Evolutionary conservation across 2,329 filamentous ascomycete genomes (phyloP), one percentile per base, ranked within the genome.

Genomic region (Pseudogymnoascus sp.): DNA sequence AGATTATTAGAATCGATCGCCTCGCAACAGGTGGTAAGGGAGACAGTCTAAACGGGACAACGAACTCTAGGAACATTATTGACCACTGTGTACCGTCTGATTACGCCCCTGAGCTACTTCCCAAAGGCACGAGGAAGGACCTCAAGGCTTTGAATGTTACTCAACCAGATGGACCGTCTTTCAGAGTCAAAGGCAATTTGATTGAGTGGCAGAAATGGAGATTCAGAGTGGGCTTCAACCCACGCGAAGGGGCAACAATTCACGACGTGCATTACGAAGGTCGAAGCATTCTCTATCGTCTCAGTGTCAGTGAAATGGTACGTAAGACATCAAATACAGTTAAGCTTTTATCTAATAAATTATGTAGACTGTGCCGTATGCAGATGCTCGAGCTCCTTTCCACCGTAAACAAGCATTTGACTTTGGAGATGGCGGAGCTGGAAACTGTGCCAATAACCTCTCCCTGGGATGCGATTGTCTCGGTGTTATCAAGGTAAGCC

Each of bases 371-470:
- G 84, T 87, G 0, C 85, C 85, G 1, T 88, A 88, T 67, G 84
- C 79, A 1, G 85, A 88, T 68, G 81, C 82, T 7, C 79, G 86
- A 4, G 76, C 81, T 2, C 85, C 85, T 0, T 88, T 82, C 69
- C 83, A 86, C 50, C 79, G 85, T 50, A 89, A 89, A 70, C 83
- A 87, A 65, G 86, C 86, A 6, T 89, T 89, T 66, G 86, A 89
- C 69, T 84, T 89, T 66, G 86, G 86, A 2, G 86, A 88, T 66
- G 85, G 81, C 6, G 86, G 86, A 14, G 83, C 83, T 33, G 86
- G 86, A 4, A 80, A 82, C 61, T 83, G 81, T 65, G 83, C 85
- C 24, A 89, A 89, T 70, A 88, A 89, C 66, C 78, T 90, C 1
- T 77, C 79, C 14, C 78, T 89, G 2, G 86, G 87, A 14, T 89